Percentiles rank a stretch among this genome's conserved stretches.
phyloP scores from a whole-genome alignment of 2,329 filamentous ascomycete genomes.

The Amauroascus niger region DNA sequence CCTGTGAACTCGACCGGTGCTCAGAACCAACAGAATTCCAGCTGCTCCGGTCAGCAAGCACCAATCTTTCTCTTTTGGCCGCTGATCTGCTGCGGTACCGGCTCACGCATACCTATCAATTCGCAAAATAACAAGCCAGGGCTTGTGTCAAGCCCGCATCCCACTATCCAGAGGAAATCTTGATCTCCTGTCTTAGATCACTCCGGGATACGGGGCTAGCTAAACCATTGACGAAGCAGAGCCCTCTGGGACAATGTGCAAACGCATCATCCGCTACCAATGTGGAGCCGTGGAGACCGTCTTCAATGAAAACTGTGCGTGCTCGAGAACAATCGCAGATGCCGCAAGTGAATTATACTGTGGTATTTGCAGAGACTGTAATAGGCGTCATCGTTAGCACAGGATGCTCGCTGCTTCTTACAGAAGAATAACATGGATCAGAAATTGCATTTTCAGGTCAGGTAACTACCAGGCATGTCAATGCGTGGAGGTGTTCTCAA shows the following conservation, averaged over 20 bases:
- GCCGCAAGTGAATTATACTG: slow-evolving; percentile 13
- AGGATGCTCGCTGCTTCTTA: neutral
- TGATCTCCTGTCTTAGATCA: neutral
- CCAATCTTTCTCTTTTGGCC: neutral
- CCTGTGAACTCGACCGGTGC: neutral
- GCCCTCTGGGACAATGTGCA: slow-evolving; percentile 15
- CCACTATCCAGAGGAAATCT: neutral
- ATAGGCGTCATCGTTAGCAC: neutral
- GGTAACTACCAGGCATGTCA: neutral
- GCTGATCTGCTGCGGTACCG: neutral
- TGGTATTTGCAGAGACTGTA: slow-evolving; percentile 18
- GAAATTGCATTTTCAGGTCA: neutral
- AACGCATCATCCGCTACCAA: slow-evolving; percentile 16
- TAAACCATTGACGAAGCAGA: neutral
- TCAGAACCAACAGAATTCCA: neutral
- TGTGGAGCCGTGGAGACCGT: slow-evolving; percentile 19
- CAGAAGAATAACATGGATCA: neutral
- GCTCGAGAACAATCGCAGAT: slow-evolving; percentile 13
- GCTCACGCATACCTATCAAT: neutral
- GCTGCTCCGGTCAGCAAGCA: neutral
- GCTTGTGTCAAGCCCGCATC: neutral
- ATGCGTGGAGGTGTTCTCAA: neutral
- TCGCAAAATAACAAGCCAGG: neutral
- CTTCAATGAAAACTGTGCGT: slow-evolving; percentile 16
- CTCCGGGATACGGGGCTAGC: neutral